Base-by-base conservation (phyloP, 257 asterid genomes). In the Sherardia arvensis region DNA sequence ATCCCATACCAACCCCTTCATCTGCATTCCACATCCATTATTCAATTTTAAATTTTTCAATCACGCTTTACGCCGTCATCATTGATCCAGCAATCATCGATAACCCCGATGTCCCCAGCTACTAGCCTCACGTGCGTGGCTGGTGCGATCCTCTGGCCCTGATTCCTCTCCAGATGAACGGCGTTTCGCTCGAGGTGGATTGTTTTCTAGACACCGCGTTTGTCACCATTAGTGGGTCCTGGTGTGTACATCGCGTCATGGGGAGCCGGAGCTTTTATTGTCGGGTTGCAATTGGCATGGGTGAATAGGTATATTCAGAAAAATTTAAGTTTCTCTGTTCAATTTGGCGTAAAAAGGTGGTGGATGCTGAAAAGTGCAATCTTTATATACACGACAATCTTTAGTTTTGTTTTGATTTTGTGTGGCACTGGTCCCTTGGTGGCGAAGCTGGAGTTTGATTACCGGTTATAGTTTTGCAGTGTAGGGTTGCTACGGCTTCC, bases 111-210 rank as follows among this genome's bases (percentile, higher is more conserved):
- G 80, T 85, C 59, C 97, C 97, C 18, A 89, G 97, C 83, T 92
- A 92, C 74, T 97, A 92, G 87, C 97, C 99, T 59, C 85, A 92
- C 77, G 97, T 92, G 79, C 91, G 85, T 78, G 99, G 99, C 43
- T 76, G 86, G 83, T 82, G 92, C 75, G 82, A 89, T 67, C 91
- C 95, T 8, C 97, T 96, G 28, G 99, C 97, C 21, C 49, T 92
- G 69, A 83, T 92, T 61, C 99, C 99, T 64, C 87, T 92, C 30
- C 99, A 92, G 74, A 87, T 92, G 96, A 92, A 81, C 57, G 78
- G 73, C 1, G 66, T 92, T 62, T 57, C 87, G 36, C 71, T 92
- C 40, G 83, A 72, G 62, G 87, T 76, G 29, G 94, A 87, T 49
- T 87, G 95, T 33, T 79, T 76, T 90, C 68, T 92, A 97, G 99